Conservation (phyloP, 2,329 filamentous ascomycete species). For the Arthrobotrys iridis region DNA sequence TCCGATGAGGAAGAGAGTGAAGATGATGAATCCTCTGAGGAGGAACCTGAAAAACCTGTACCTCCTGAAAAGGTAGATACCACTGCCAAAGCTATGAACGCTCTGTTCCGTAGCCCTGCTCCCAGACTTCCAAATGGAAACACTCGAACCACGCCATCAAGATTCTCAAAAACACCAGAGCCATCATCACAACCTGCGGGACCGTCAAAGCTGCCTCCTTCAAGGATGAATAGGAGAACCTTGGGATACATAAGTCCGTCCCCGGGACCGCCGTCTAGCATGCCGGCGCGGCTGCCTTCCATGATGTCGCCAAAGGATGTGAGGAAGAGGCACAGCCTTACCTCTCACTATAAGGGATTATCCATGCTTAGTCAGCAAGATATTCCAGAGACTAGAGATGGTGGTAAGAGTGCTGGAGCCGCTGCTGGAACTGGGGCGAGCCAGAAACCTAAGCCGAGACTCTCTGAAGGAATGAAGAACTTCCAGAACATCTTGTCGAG, state of each 20-base stretch:
- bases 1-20: neutral
- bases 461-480: constrained; percentile 31
- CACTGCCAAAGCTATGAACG: constrained; percentile 28
- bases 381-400: constrained; percentile 41
- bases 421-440: neutral
- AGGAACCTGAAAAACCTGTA: constrained; percentile 1
- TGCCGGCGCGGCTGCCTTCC: constrained; percentile 41
- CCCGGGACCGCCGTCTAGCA: constrained; percentile 44
- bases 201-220: constrained; percentile 35
- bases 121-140: constrained; percentile 12
- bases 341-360: constrained; percentile 39
- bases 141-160: neutral
- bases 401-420: constrained; percentile 12
- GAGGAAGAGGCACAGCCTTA: constrained; percentile 34
- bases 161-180: constrained; percentile 43
- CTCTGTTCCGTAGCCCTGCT: constrained; percentile 25
- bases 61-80: constrained; percentile 7
- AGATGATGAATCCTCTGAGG: neutral
- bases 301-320: constrained; percentile 30
- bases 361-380: constrained; percentile 45
- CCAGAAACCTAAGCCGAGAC: constrained; percentile 20
- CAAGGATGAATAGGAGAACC: constrained; percentile 49
- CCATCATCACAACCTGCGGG: neutral
- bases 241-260: constrained; percentile 50
- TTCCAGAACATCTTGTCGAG: constrained; percentile 36